Percentiles rank a stretch among this genome's conserved stretches.
phyloP scores from a whole-genome alignment of 805 yeast genomes.

The Cyberlindnera japonica region DNA sequence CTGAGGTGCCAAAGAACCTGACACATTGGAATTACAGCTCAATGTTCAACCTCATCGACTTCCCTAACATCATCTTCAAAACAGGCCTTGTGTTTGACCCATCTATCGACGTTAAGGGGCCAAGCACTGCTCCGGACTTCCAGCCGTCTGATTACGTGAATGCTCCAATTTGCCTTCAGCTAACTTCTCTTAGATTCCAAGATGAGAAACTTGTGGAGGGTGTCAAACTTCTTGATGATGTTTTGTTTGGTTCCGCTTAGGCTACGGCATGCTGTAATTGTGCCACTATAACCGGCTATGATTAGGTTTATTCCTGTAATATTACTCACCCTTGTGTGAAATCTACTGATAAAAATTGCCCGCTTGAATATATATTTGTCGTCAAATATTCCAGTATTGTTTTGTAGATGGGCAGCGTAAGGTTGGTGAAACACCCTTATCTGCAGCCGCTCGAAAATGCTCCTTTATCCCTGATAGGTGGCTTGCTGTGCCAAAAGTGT shows the following conservation, averaged over 20 bases:
- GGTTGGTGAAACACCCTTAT: too few species aligned
- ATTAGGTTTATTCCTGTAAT: too few species aligned
- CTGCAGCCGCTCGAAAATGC: too few species aligned
- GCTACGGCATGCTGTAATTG: too few species aligned
- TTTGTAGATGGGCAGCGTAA: not conserved
- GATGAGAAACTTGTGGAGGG: slow-evolving; percentile 50
- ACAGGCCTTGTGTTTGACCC: slow-evolving; percentile 62
- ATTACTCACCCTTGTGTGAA: too few species aligned
- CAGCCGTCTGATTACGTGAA: slow-evolving; percentile 29
- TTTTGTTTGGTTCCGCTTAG: slow-evolving; percentile 18
- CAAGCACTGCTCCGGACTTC: slow-evolving; percentile 18
- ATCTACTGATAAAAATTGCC: too few species aligned
- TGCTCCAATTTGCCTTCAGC: slow-evolving; percentile 51
- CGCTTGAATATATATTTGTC: too few species aligned
- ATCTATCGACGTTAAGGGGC: slow-evolving; percentile 44
- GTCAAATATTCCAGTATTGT: too few species aligned
- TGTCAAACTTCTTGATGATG: slow-evolving; percentile 36
- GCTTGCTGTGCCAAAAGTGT: not conserved
- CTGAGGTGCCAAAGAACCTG: slow-evolving; percentile 60
- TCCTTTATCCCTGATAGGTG: too few species aligned
- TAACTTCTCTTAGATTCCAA: slow-evolving; percentile 45
- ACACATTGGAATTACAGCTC: slow-evolving; percentile 80
- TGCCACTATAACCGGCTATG: too few species aligned
- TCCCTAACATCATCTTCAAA: slow-evolving; percentile 64
- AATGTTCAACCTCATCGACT: slow-evolving; percentile 66